Conservation (phyloP, 352 stramenopile genomes). For the Phytophthora pisi region DNA sequence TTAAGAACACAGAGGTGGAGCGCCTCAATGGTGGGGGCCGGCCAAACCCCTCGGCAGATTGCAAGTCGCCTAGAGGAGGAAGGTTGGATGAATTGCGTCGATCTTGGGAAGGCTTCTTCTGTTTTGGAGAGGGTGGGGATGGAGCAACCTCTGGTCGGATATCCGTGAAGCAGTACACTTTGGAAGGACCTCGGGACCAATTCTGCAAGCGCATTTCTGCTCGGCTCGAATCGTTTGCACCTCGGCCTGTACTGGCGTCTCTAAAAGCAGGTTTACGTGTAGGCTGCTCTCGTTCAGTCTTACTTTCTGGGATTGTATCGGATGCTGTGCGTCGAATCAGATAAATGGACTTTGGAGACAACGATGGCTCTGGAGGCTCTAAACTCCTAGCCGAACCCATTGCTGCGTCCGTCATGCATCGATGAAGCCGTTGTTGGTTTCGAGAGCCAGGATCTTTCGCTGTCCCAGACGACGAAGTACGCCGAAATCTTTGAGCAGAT, state of each 20-base stretch:
- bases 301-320: conserved; percentile 20
- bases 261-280: not conserved
- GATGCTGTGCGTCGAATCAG: conserved; percentile 22
- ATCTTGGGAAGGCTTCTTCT: conserved; percentile 4
- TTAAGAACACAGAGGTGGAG: conserved; percentile 31
- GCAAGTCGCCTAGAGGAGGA: conserved; percentile 21
- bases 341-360: not conserved
- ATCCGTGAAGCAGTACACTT: conserved; percentile 25
- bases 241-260: not conserved
- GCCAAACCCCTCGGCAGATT: conserved; percentile 10
- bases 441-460: not conserved
- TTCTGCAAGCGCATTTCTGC: conserved; percentile 1
- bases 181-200: conserved; percentile 24
- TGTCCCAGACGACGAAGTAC: conserved; percentile 1
- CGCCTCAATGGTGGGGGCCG: not conserved
- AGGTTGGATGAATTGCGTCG: conserved; percentile 13
- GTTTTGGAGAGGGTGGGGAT: conserved; percentile 1
- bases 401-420: not conserved
- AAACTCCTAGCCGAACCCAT: not conserved
- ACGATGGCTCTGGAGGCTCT: not conserved
- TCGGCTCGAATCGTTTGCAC: not conserved
- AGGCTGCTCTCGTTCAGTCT: conserved; percentile 1
- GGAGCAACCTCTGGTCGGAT: conserved; percentile 2
- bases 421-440: not conserved
- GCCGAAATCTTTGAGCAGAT: conserved; percentile 2